Conservation (phyloP, 2,329 filamentous ascomycete genomes). For the Catunica adiposa region DNA sequence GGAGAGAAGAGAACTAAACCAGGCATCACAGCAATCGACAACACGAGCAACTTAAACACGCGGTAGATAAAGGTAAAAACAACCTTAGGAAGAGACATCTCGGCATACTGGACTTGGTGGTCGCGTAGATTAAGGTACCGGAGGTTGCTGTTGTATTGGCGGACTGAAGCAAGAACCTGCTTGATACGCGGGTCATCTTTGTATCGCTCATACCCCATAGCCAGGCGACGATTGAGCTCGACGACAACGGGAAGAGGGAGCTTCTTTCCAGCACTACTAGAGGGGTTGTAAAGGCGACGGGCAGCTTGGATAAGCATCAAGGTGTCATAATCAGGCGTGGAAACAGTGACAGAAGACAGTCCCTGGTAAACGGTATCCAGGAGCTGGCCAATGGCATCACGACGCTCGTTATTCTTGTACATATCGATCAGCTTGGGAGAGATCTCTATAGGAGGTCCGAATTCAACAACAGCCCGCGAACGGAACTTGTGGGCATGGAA, state of each 20-base stretch:
- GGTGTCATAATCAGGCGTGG: conserved; percentile 85
- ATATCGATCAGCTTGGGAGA: conserved; percentile 66
- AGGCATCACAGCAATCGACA: conserved; percentile 69
- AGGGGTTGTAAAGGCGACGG: conserved; percentile 75
- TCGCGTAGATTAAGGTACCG: conserved; percentile 76
- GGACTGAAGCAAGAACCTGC: conserved; percentile 56
- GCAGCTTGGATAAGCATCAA: conserved; percentile 94
- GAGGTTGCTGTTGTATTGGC: conserved; percentile 73
- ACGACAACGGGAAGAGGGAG: conserved; percentile 82
- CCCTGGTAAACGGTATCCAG: conserved; percentile 76
- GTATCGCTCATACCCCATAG: conserved; percentile 81
- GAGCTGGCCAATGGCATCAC: conserved; percentile 73
- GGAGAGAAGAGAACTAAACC: conserved; percentile 77
- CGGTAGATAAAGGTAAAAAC: conserved; percentile 65
- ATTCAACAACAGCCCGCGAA: conserved; percentile 88
- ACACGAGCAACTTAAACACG: conserved; percentile 55
- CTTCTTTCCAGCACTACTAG: conserved; percentile 57
- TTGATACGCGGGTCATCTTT: conserved; percentile 79
- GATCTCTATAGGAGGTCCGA: conserved; percentile 76
- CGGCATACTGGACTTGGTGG: conserved; percentile 86
- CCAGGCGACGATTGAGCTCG: conserved; percentile 79
- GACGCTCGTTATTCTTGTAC: conserved; percentile 66
- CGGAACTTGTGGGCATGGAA: conserved; percentile 98
- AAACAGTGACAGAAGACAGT: conserved; percentile 76
- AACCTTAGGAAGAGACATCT: conserved; percentile 61